Evolutionary conservation across 1,284 basidiomycete genomes (phyloP), one percentile per base, ranked within the genome.

Genomic region (Apiotrichum montevideense): DNA sequence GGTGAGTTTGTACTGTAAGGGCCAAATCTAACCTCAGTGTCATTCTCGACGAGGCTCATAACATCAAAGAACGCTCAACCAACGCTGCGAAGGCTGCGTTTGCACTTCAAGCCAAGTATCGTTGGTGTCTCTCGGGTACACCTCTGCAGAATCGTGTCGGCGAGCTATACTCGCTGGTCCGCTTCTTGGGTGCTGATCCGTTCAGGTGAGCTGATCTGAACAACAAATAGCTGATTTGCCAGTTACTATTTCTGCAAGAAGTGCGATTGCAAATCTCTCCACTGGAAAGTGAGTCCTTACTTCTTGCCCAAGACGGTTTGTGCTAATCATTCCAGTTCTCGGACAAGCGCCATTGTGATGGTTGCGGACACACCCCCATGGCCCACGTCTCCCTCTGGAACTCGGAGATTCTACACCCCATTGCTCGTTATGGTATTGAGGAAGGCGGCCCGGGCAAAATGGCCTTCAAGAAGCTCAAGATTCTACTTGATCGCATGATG

Each of bases 51-150:
- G 96, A 98, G 78, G 95, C 95, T 6, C 96, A 99, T 76, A 97
- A 96, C 72, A 98, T 96, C 79, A 95, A 94, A 73, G 95, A 98
- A 72, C 84, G 96, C 13, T 79, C 85, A 1, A 95, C 92, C 1
- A 98, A 97, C 71, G 98, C 95, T 0, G 94, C 96, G 2, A 98
- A 97, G 75, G 93, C 91, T 9, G 84, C 92, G 0, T 99, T 98
- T 71, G 89, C 92, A 52, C 80, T 98, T 4, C 77, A 87, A 65
- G 85, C 87, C 55, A 83, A 84, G 58, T 91, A 85, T 66, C 85
- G 85, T 61, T 99, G 96, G 96, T 98, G 96, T 75, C 80, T 99
- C 35, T 97, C 93, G 33, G 96, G 95, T n/a, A 97, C 94, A n/a
- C 94, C 92, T 0, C 77, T 94, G 11, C 90, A 98, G 76, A 96